phyloP scores from a whole-genome alignment of 257 asterid genomes.

The Ilex aquifolium region DNA sequence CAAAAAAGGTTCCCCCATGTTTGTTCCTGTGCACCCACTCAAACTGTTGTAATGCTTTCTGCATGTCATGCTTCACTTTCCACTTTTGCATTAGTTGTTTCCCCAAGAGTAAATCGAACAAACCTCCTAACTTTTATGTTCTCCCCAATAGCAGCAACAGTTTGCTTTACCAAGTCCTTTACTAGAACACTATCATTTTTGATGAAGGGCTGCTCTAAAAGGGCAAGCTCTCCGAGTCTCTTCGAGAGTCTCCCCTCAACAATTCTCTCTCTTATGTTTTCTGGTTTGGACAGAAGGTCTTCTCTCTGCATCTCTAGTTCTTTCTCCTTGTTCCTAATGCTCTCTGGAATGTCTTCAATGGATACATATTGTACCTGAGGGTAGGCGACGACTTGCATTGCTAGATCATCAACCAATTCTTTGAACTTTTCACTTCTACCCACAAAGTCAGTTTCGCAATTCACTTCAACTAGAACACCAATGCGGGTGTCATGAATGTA shows the following conservation, averaged over 20 bases:
- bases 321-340: conserved; percentile 54
- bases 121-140: conserved; percentile 85
- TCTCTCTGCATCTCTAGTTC: conserved; percentile 93
- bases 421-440: conserved; percentile 69
- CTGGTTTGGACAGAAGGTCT: conserved; percentile 83
- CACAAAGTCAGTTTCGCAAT: conserved; percentile 96
- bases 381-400: conserved; percentile 93
- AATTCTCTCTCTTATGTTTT: conserved; percentile 76
- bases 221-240: conserved; percentile 88
- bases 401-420: conserved; percentile 71
- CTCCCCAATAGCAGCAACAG: conserved; percentile 87
- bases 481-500: conserved; percentile 92
- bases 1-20: too few species aligned
- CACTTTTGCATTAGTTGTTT: conserved; percentile 24
- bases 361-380: conserved; percentile 80
- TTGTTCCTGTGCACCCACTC: too few species aligned
- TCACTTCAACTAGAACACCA: conserved; percentile 91
- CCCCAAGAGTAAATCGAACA: conserved; percentile 76
- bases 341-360: conserved; percentile 65
- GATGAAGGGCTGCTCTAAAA: conserved; percentile 77
- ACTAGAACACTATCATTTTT: conserved; percentile 63
- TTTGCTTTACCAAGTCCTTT: conserved; percentile 90
- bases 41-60: neutral
- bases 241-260: conserved; percentile 83
- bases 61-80: conserved; percentile 25